phyloP scores from a whole-genome alignment of 805 yeast genomes.

The Clavispora asparagi region DNA sequence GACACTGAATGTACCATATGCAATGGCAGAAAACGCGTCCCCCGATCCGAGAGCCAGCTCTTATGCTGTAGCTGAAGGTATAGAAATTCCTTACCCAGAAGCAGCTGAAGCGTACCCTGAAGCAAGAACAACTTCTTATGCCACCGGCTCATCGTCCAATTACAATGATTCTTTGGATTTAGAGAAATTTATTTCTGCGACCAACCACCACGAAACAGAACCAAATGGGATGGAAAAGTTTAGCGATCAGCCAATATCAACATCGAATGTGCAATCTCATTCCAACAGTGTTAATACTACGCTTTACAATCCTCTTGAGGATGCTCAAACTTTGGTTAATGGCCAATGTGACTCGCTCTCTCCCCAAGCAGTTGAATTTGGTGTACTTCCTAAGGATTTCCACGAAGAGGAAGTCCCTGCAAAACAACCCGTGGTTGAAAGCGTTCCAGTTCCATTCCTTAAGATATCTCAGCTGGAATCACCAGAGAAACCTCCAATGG shows the following conservation, averaged over 20 bases:
- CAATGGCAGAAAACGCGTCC: too few species aligned
- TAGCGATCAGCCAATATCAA: not conserved
- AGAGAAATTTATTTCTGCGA: not conserved
- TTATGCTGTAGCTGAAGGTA: not conserved
- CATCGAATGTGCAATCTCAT: not conserved
- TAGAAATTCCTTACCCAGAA: not conserved
- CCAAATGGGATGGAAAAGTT: not conserved
- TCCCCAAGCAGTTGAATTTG: not conserved
- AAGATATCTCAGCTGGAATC: not conserved
- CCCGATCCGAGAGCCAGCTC: too few species aligned
- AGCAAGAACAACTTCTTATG: not conserved
- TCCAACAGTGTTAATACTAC: not conserved
- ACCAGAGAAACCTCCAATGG: not conserved
- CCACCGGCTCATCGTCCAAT: not conserved
- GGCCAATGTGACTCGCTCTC: not conserved
- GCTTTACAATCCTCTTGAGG: not conserved
- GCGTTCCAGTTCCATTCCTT: not conserved
- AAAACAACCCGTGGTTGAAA: too few species aligned
- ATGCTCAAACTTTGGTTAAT: not conserved
- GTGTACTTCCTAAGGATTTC: too few species aligned
- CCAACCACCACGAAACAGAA: not conserved
- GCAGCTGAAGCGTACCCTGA: not conserved
- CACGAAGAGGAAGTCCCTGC: too few species aligned
- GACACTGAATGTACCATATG: too few species aligned
- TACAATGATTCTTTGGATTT: not conserved